These are phyloP conservation scores for Candida sonorensis DNA, from an alignment of 805 yeast genomes.

Conservation along the genomic window DNA sequence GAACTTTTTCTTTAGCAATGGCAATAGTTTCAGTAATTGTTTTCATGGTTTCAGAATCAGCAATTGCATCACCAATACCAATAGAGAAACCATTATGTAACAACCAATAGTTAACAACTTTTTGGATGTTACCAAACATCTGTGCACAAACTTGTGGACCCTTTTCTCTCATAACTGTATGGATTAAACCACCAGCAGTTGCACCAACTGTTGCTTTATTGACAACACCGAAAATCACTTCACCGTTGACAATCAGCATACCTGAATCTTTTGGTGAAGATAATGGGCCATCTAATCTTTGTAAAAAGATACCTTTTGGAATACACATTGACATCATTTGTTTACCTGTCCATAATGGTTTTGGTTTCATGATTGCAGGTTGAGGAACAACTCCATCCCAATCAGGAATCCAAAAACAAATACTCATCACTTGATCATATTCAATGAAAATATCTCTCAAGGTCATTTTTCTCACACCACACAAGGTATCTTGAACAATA, in stretches of 20 bases:
- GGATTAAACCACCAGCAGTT: slow-evolving; percentile 95
- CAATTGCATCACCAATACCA: slow-evolving; percentile 99
- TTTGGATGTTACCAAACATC: slow-evolving; percentile 87
- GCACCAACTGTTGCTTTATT: slow-evolving; percentile 98
- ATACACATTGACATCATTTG: slow-evolving; percentile 88
- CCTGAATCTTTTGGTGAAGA: slow-evolving; percentile 89
- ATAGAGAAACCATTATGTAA: slow-evolving; percentile 96
- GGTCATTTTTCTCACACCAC: slow-evolving; percentile 96
- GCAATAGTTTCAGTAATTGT: slow-evolving; percentile 89
- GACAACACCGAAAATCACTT: slow-evolving; percentile 95
- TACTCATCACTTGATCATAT: slow-evolving; percentile 91
- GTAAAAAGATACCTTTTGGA: slow-evolving; percentile 93
- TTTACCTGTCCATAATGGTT: slow-evolving; percentile 97
- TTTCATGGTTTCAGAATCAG: slow-evolving; percentile 94
- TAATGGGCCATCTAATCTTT: slow-evolving; percentile 86
- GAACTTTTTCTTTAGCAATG: slow-evolving; percentile 90
- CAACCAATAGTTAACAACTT: slow-evolving; percentile 94
- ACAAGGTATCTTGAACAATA: slow-evolving; percentile 96
- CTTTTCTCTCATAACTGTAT: slow-evolving; percentile 95
- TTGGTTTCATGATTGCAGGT: slow-evolving; percentile 91
- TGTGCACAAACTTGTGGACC: slow-evolving; percentile 88
- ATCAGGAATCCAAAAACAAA: slow-evolving; percentile 94
- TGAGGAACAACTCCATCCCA: slow-evolving; percentile 99
- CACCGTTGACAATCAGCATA: slow-evolving; percentile 93
- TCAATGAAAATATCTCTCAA: slow-evolving; percentile 83